Conservation (phyloP, 805 yeast species). For the Zygotorulaspora sp. region DNA sequence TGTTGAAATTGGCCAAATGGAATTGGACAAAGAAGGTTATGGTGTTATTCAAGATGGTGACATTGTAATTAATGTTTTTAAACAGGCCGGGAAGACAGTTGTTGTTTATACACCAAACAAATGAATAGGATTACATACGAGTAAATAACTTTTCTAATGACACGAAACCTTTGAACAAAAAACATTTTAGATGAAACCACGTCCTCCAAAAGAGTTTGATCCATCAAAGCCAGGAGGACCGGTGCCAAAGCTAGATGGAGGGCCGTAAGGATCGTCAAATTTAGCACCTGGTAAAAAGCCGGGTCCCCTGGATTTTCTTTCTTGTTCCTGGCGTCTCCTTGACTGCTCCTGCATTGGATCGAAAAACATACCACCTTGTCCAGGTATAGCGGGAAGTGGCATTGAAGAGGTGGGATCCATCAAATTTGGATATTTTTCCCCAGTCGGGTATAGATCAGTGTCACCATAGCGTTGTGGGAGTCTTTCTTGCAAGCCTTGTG, state of each 20-base stretch:
- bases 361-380: conserved; percentile 33
- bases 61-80: conserved; percentile 24
- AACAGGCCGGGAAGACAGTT: conserved; percentile 26
- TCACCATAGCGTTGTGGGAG: conserved; percentile 29
- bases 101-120: conserved; percentile 25
- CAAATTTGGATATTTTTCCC: conserved; percentile 27
- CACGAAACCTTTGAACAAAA: neutral
- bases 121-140: neutral
- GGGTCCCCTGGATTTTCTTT: conserved; percentile 21
- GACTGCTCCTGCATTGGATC: conserved; percentile 28
- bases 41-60: conserved; percentile 22
- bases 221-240: conserved; percentile 15
- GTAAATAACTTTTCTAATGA: neutral
- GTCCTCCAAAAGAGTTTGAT: conserved; percentile 14
- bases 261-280: conserved; percentile 35
- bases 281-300: conserved; percentile 34
- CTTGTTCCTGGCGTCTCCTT: conserved; percentile 7
- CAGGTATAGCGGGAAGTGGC: conserved; percentile 8
- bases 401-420: conserved; percentile 17
- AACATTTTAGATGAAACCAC: conserved; percentile 7
- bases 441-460: conserved; percentile 34
- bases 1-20: conserved; percentile 19
- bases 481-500: conserved; percentile 9
- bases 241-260: conserved; percentile 11
- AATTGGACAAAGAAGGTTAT: conserved; percentile 28